These are phyloP conservation scores for Davidsoniella eucalypti DNA, from an alignment of 2,329 filamentous ascomycete species.

Conservation along the genomic window DNA sequence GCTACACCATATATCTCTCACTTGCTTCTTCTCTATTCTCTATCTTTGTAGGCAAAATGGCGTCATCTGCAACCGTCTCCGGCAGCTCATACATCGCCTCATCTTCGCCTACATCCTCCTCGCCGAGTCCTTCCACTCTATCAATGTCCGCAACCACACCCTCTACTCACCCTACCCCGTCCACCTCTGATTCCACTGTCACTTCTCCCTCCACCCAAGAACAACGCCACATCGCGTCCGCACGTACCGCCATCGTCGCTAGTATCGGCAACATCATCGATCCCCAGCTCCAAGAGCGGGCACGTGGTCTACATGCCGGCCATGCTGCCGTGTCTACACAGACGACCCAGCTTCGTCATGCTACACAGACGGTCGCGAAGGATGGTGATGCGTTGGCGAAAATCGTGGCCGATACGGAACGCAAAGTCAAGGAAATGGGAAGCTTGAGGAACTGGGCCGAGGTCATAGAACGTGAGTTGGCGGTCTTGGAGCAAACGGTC, in stretches of 20 bases:
- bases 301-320: constrained; percentile 53
- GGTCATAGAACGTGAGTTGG: constrained; percentile 53
- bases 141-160: not conserved
- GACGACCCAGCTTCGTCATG: constrained; percentile 36
- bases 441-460: constrained; percentile 81
- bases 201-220: constrained; percentile 19
- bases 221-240: constrained; percentile 35
- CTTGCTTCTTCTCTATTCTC: not conserved
- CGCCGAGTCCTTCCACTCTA: constrained; percentile 1
- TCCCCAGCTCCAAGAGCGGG: constrained; percentile 49
- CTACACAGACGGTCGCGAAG: constrained; percentile 40
- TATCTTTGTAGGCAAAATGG: not conserved
- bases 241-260: constrained; percentile 41
- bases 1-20: not conserved
- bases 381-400: constrained; percentile 51
- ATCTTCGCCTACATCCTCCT: not conserved
- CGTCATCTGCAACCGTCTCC: not conserved
- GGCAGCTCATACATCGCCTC: not conserved
- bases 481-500: constrained; percentile 48
- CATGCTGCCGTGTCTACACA: constrained; percentile 47
- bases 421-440: constrained; percentile 58
- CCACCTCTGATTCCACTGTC: not conserved
- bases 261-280: constrained; percentile 55
- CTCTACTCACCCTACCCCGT: not conserved
- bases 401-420: constrained; percentile 44